A percentile compares a stretch with the other conserved stretches of the same genome.
Conservation (phyloP, 2,329 filamentous ascomycete species). For the Ophiostoma pallidulum region DNA sequence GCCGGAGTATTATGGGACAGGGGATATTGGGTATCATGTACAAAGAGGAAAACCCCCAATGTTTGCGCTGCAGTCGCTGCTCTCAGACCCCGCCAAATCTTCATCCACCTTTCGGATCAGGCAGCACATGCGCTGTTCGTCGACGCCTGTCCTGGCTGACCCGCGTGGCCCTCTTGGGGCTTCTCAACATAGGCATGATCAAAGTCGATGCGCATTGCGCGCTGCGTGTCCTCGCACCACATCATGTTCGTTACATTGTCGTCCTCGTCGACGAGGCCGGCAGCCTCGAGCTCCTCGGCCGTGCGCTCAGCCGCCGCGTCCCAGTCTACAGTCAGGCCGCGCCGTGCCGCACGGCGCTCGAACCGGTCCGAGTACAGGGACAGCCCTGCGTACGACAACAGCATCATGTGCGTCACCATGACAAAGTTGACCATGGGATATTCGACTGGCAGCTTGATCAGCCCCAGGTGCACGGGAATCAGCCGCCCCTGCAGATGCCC, state of each 20-base stretch:
- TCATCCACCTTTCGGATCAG: too few relatives aligned
- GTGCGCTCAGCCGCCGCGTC: background rate
- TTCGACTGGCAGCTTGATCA: constrained; percentile 8
- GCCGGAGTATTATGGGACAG: too few relatives aligned
- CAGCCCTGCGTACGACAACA: constrained; percentile 9
- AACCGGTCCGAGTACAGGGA: background rate
- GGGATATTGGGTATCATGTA: too few relatives aligned
- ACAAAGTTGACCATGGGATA: constrained; percentile 10
- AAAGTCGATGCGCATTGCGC: constrained; percentile 9
- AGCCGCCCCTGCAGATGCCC: constrained; percentile 5
- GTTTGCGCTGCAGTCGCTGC: too few relatives aligned
- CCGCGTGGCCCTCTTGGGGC: too few relatives aligned
- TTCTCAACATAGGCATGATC: background rate
- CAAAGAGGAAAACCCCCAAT: too few relatives aligned
- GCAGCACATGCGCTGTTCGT: too few relatives aligned
- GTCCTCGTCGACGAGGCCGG: background rate
- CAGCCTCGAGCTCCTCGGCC: background rate
- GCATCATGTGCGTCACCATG: constrained; percentile 12
- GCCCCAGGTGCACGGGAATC: constrained; percentile 12
- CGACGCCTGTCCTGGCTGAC: too few relatives aligned
- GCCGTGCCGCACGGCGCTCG: too few relatives aligned
- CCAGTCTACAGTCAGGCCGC: too few relatives aligned
- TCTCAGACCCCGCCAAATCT: too few relatives aligned
- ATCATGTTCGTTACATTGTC: background rate
- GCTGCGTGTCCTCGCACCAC: constrained; percentile 2